phyloP scores from a whole-genome alignment of 2,329 filamentous ascomycete species.

The Lithohypha guttulata region DNA sequence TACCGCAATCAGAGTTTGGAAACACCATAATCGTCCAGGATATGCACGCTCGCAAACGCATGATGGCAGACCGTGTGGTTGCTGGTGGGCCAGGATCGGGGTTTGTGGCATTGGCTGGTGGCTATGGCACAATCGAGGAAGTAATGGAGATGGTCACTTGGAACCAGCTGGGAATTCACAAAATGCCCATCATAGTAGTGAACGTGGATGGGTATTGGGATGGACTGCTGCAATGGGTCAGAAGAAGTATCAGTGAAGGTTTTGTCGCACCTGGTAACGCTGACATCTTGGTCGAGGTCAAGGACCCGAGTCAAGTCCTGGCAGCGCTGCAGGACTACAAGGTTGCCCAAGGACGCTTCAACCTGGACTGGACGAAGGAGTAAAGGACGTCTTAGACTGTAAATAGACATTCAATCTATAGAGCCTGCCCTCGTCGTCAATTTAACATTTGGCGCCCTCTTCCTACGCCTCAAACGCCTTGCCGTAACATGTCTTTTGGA shows the following conservation, averaged over 20 bases:
- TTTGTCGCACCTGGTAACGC: slow-evolving; percentile 65
- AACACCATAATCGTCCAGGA: slow-evolving; percentile 79
- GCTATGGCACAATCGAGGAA: slow-evolving; percentile 93
- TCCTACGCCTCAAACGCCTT: slow-evolving; percentile 18
- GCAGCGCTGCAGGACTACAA: slow-evolving; percentile 61
- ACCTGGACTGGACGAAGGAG: slow-evolving; percentile 64
- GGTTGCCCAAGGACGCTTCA: slow-evolving; percentile 62
- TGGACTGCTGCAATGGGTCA: slow-evolving; percentile 72
- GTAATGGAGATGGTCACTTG: slow-evolving; percentile 87
- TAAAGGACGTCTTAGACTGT: background rate
- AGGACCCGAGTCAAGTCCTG: slow-evolving; percentile 61
- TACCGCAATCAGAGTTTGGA: slow-evolving; percentile 51
- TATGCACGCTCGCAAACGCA: slow-evolving; percentile 91
- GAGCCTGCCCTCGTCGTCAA: background rate
- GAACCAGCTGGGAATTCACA: slow-evolving; percentile 94
- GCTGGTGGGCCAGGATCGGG: slow-evolving; percentile 71
- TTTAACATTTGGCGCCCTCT: background rate
- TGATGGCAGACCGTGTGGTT: slow-evolving; percentile 85
- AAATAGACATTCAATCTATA: background rate
- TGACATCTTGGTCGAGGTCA: slow-evolving; percentile 68
- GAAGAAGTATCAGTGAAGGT: slow-evolving; percentile 60
- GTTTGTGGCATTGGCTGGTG: slow-evolving; percentile 79
- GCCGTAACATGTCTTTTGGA: slow-evolving; percentile 13
- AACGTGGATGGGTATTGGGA: slow-evolving; percentile 92
- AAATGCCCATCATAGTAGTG: slow-evolving; percentile 63